Base-by-base conservation (phyloP, 306 rosid species). In the Canavalia ensiformis region DNA sequence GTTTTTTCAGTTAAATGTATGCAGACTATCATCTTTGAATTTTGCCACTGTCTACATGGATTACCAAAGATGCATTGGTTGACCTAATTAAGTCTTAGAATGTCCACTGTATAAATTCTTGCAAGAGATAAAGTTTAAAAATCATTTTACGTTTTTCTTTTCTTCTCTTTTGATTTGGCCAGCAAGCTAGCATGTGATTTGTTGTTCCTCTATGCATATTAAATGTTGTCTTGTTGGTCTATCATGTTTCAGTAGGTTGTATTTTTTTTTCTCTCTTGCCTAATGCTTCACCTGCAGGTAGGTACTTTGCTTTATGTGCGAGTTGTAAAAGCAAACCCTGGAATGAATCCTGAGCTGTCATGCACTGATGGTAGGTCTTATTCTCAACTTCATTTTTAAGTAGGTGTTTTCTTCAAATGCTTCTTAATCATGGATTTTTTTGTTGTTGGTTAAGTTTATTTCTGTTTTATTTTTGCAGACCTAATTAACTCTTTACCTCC, bases 311-410 rank as follows among this genome's bases (percentile, higher is more conserved):
- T 93, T 63, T 93, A 90, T 41, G 90, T 84, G 58, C 90, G 98
- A 72, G 89, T 96, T 35, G 98, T 87, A 72, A 93, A 89, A 83
- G 97, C 93, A 77, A 96, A 85, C 85, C 92, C 91, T 54, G 93
- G 93, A 83, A 86, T 93, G 91, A 96, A 93, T 88, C 98, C 99
- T 5, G 98, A 93, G 82, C 82, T 96, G 68, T 83, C 99, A 57
- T 96, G 99, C 81, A 92, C 88, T 11, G 97, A 93, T 84, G 98
- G 99, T 96, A 60, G 44, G 92, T 74, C 81, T 49, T 68, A 49
- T 74, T 79, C 35, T 45, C 4, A 5, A 68, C 28, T 33, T 56
- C 45, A 45, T 72, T 55, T 33, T 41, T 18, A 35, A 54, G 7
- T 56, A 18, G 25, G 25, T 37, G 45, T 11, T 45, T 63, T 62